phyloP scores from a whole-genome alignment of 495 filamentous ascomycete species.

The Penicillium angulare region DNA sequence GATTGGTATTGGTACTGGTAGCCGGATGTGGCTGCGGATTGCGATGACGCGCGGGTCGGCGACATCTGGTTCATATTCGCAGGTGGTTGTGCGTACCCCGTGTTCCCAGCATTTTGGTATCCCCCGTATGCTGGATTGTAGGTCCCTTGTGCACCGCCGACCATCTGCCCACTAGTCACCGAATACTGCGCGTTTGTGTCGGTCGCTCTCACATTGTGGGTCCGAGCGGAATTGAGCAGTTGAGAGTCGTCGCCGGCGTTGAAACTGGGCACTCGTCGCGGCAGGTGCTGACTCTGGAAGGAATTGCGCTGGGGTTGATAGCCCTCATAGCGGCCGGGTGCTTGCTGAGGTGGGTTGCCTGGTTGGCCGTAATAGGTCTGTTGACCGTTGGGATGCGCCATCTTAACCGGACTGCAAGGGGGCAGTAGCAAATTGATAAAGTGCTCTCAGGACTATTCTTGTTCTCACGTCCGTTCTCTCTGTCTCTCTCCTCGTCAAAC shows the following conservation, averaged over 20 bases:
- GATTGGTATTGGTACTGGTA: constrained; percentile 62
- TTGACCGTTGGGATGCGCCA: constrained; percentile 53
- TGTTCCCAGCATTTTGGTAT: constrained; percentile 39
- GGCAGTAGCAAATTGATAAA: neutral
- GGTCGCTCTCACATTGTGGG: constrained; percentile 30
- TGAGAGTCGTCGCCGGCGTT: constrained; percentile 73
- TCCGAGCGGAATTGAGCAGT: constrained; percentile 41
- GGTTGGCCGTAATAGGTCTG: constrained; percentile 43
- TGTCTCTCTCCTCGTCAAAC: no score
- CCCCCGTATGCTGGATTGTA: constrained; percentile 27
- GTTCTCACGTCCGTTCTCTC: neutral
- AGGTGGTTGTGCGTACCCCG: constrained; percentile 32
- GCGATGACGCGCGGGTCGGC: constrained; percentile 44
- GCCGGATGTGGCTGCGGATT: constrained; percentile 47
- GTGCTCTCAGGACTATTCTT: no score
- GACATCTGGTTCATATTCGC: constrained; percentile 43
- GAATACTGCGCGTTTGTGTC: constrained; percentile 28
- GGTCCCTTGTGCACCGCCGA: constrained; percentile 14
- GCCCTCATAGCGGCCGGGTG: constrained; percentile 19
- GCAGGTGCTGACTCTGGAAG: constrained; percentile 28
- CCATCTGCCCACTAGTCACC: constrained; percentile 9
- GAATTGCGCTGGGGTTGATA: constrained; percentile 22
- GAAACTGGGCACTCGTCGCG: constrained; percentile 68
- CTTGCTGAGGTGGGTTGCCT: constrained; percentile 31
- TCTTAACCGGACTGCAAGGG: constrained; percentile 13